A percentile compares a stretch with the other conserved stretches of the same genome.
These are phyloP conservation scores for Pythium apleroticum DNA, from an alignment of 352 stramenopile species.

Conservation along the genomic window DNA sequence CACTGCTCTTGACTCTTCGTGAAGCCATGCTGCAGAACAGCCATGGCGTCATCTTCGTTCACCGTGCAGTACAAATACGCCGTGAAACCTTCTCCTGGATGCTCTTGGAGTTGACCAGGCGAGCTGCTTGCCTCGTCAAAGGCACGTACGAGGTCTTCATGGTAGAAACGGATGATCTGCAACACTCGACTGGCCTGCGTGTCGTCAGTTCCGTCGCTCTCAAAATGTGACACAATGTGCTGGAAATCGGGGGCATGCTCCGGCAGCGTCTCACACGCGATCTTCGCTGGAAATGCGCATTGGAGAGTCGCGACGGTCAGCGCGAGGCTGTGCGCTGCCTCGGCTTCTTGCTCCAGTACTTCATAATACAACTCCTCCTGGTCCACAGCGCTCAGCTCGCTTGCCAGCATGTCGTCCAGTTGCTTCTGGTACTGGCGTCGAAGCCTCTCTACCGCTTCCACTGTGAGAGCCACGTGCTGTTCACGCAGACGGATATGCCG, in stretches of 20 bases:
- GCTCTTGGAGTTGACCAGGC: not conserved
- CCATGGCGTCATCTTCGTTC: conserved; percentile 34
- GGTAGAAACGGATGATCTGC: conserved; percentile 51
- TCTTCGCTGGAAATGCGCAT: conserved; percentile 28
- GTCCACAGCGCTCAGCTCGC: conserved; percentile 33
- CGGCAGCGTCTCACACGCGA: conserved; percentile 50
- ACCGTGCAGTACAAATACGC: conserved; percentile 45
- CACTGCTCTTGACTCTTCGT: conserved; percentile 4
- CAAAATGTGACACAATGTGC: conserved; percentile 45
- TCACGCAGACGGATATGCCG: conserved; percentile 43
- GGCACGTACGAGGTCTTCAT: conserved; percentile 29
- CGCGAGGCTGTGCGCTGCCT: conserved; percentile 44
- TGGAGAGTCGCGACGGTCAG: conserved; percentile 39
- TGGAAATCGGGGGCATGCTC: conserved; percentile 47
- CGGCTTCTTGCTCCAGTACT: conserved; percentile 46
- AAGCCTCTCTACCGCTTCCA: conserved; percentile 37
- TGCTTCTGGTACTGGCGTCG: conserved; percentile 28
- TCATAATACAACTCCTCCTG: conserved; percentile 41
- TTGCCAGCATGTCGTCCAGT: conserved; percentile 30
- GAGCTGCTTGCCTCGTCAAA: conserved; percentile 28
- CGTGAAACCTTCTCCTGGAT: conserved; percentile 31
- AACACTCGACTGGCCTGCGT: conserved; percentile 25
- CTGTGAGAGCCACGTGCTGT: conserved; percentile 38
- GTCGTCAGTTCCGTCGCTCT: conserved; percentile 3
- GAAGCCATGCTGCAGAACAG: conserved; percentile 41